A percentile compares a stretch with the other conserved stretches of the same genome.
phyloP scores from a whole-genome alignment of 1,284 basidiomycete species.

The Austroboletus sp. region DNA sequence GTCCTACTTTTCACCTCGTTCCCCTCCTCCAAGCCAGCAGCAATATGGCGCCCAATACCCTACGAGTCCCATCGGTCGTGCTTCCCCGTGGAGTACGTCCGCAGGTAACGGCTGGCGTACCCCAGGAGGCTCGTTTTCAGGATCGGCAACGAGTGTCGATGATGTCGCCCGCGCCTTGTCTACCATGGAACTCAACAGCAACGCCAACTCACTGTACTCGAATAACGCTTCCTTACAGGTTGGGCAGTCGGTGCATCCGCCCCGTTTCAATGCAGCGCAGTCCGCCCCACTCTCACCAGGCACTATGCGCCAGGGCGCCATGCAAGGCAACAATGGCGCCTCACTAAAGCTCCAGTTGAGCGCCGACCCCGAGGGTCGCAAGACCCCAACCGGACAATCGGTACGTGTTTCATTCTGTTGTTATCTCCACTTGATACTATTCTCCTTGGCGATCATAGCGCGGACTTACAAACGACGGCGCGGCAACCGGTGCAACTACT shows the following conservation, averaged over 20 bases:
- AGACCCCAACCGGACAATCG: conserved; percentile 45
- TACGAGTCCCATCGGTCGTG: conserved; percentile 56
- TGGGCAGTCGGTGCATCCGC: conserved; percentile 54
- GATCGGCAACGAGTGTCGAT: conserved; percentile 44
- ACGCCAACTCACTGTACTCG: conserved; percentile 30
- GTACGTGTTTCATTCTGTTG: conserved; percentile 37
- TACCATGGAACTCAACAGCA: conserved; percentile 49
- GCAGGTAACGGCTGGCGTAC: conserved; percentile 57
- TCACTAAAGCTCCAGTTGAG: conserved; percentile 46
- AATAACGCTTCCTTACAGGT: conserved; percentile 32
- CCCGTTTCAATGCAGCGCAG: conserved; percentile 58
- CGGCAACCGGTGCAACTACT: conserved; percentile 35
- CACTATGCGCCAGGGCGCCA: conserved; percentile 33
- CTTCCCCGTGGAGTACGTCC: conserved; percentile 57
- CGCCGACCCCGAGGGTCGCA: conserved; percentile 59
- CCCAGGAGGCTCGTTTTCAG: conserved; percentile 33
- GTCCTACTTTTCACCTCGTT: conserved; percentile 39
- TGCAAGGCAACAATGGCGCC: conserved; percentile 33
- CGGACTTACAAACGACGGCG: conserved; percentile 32
- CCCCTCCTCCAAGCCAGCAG: conserved; percentile 28
- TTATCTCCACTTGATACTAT: conserved; percentile 35
- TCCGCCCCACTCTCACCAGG: conserved; percentile 41
- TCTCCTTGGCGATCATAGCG: conserved; percentile 16
- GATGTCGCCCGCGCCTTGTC: conserved; percentile 70
- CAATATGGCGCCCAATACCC: conserved; percentile 40